A percentile compares a stretch with the other conserved stretches of the same genome.
Evolutionary conservation across 306 rosid species (phyloP).

Genomic region (Lagenaria siceraria): DNA sequence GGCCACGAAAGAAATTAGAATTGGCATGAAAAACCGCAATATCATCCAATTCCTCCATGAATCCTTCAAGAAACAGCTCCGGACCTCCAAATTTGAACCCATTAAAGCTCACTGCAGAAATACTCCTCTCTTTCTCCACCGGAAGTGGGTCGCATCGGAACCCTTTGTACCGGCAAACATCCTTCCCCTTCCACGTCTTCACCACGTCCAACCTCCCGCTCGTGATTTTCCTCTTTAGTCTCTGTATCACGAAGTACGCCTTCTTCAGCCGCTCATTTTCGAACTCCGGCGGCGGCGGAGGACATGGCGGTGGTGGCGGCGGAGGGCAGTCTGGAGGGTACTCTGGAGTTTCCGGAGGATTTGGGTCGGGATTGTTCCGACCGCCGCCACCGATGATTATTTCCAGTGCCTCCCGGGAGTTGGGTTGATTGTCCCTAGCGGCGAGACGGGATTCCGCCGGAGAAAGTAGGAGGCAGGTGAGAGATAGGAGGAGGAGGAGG

Average conservation of each 20-base stretch:
- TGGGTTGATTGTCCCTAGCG: too few relatives aligned
- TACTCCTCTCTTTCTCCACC: fast-evolving
- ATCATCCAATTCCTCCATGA: constrained; percentile 25
- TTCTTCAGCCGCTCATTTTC: constrained; percentile 4
- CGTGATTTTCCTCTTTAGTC: background rate
- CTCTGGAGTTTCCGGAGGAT: background rate
- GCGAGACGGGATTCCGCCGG: background rate
- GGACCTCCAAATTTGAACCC: constrained; percentile 11
- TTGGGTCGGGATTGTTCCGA: background rate
- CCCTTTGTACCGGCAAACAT: constrained; percentile 20
- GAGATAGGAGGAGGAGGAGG: background rate
- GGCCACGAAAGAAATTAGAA: constrained; percentile 43
- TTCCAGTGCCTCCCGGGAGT: background rate
- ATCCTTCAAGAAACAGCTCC: background rate
- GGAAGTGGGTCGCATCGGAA: constrained; percentile 23
- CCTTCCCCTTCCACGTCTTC: background rate
- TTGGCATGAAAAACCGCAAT: constrained; percentile 57
- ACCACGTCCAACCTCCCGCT: constrained; percentile 9
- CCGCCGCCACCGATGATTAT: constrained; percentile 1
- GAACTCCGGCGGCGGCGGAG: background rate
- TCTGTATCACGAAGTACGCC: constrained; percentile 14
- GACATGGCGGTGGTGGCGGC: background rate
- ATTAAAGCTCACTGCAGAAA: constrained; percentile 50
- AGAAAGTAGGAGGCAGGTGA: background rate
- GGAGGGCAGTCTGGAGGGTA: background rate